These are phyloP conservation scores for Mariannaea elegans DNA, from an alignment of 2,329 filamentous ascomycete species.

Conservation along the genomic window DNA sequence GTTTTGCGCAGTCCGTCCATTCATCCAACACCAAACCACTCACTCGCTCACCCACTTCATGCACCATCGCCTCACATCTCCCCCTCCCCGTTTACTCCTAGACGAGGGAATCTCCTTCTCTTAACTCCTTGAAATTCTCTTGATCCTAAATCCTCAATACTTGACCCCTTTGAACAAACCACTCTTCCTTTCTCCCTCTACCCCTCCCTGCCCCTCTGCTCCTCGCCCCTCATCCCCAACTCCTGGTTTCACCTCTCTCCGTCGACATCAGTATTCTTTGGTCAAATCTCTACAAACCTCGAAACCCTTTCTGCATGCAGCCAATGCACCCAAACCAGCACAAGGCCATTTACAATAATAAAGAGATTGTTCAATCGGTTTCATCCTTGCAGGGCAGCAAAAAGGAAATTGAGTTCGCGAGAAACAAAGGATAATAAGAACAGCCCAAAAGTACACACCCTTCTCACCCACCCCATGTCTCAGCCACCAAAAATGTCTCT, in stretches of 20 bases:
- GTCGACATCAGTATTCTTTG: slow-evolving; percentile 5
- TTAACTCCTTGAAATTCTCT: slow-evolving; percentile 11
- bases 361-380: too few species aligned
- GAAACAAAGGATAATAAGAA: too few species aligned
- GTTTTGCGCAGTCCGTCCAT: neutral
- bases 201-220: neutral
- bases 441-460: neutral
- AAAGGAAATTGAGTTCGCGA: too few species aligned
- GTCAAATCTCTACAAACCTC: slow-evolving; percentile 1
- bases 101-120: slow-evolving; percentile 3
- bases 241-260: slow-evolving; percentile 22
- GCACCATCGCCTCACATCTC: neutral
- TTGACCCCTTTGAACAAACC: neutral
- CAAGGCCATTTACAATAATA: too few species aligned
- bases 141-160: slow-evolving; percentile 17
- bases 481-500: slow-evolving; percentile 16
- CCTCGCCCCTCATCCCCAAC: neutral
- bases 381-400: too few species aligned
- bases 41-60: slow-evolving; percentile 1
- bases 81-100: neutral
- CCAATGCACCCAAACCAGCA: slow-evolving; percentile 22
- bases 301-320: neutral
- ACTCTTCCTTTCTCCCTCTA: neutral
- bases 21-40: slow-evolving; percentile 3
- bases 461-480: slow-evolving; percentile 13